Evolutionary conservation across 2,329 filamentous ascomycete species (phyloP).

Genomic region (Xylaria sp.): DNA sequence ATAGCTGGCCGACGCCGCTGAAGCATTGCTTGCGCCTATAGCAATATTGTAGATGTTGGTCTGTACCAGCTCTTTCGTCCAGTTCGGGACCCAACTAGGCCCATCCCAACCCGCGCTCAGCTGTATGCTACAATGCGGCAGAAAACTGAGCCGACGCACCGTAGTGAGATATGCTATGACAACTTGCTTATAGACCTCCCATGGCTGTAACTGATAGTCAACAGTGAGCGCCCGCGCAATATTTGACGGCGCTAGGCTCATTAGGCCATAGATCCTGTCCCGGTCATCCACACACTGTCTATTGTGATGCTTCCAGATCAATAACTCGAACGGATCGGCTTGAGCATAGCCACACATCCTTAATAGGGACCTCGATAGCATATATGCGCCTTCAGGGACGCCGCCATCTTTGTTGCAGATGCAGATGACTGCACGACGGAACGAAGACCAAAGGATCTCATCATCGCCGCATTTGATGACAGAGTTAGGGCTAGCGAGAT

Average conservation of each 20-base stretch:
- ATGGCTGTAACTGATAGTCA: constrained; percentile 20
- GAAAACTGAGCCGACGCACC: not conserved
- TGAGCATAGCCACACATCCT: not conserved
- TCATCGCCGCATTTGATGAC: constrained; percentile 34
- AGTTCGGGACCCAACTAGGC: constrained; percentile 37
- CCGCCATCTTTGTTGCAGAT: not conserved
- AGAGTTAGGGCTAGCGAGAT: constrained; percentile 25
- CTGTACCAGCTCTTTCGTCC: not conserved
- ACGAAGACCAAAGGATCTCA: constrained; percentile 32
- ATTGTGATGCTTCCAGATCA: not conserved
- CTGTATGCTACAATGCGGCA: not conserved
- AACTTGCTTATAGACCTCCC: constrained; percentile 25
- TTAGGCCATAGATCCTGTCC: constrained; percentile 38
- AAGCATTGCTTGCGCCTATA: constrained; percentile 7
- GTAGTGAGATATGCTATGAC: constrained; percentile 25
- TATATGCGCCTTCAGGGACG: not conserved
- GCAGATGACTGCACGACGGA: constrained; percentile 29
- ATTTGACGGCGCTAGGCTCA: constrained; percentile 19
- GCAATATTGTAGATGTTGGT: constrained; percentile 28
- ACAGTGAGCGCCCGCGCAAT: constrained; percentile 8
- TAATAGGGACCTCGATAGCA: not conserved
- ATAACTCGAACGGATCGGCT: not conserved
- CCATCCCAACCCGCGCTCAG: not conserved
- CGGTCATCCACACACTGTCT: constrained; percentile 23
- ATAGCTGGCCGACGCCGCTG: not conserved